These are phyloP conservation scores for Ramaria sp. DNA, from an alignment of 768 basidiomycete species.

Conservation along the genomic window DNA sequence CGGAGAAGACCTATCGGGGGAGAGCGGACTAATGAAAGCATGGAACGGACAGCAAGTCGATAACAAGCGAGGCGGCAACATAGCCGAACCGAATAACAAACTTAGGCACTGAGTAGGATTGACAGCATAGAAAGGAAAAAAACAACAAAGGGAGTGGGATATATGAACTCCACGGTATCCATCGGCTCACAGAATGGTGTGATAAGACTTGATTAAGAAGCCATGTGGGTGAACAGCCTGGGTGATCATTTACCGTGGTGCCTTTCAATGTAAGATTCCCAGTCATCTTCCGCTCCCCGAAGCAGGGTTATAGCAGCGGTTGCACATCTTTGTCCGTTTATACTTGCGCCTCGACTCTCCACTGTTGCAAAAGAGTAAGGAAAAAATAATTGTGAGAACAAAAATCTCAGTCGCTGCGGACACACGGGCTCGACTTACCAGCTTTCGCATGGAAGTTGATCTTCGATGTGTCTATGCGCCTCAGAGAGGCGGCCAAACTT, in stretches of 20 bases:
- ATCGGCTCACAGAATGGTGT: too few relatives aligned
- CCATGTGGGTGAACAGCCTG: neutral
- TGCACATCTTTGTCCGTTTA: conserved; percentile 1
- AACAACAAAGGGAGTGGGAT: too few relatives aligned
- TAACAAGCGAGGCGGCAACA: too few relatives aligned
- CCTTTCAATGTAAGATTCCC: neutral
- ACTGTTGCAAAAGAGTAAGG: neutral
- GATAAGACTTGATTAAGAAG: too few relatives aligned
- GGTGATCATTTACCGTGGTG: neutral
- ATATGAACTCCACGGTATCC: too few relatives aligned
- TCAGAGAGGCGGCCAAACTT: conserved; percentile 4
- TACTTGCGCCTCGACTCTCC: neutral
- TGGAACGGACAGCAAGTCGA: neutral
- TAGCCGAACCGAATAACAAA: too few relatives aligned
- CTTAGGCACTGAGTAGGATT: too few relatives aligned
- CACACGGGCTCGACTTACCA: neutral
- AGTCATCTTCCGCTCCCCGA: neutral
- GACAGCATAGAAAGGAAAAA: too few relatives aligned
- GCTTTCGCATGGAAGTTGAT: neutral
- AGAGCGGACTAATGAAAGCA: neutral
- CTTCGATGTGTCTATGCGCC: neutral
- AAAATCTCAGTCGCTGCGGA: too few relatives aligned
- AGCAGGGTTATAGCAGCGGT: neutral
- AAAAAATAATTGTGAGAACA: neutral
- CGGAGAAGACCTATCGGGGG: neutral